These are phyloP conservation scores for Triticum timopheevii DNA, from an alignment of 176 grass and related monocot genomes.

Conservation along the genomic window DNA sequence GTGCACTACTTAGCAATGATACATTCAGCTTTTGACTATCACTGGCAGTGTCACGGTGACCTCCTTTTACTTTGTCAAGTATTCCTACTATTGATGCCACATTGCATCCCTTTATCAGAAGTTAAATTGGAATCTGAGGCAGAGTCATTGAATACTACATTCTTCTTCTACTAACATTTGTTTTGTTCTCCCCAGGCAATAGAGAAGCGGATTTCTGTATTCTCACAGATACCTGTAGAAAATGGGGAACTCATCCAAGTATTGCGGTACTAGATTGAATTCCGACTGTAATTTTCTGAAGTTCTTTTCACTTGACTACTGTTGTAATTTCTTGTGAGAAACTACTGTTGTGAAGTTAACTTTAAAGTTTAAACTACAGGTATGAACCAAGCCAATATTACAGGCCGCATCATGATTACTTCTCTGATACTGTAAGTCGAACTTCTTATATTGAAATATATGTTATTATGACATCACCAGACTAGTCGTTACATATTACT, in stretches of 20 bases:
- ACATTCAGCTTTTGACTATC: slow-evolving; percentile 4
- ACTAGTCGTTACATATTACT: neutral
- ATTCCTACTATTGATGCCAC: neutral
- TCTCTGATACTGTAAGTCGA: slow-evolving; percentile 86
- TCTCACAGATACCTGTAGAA: slow-evolving; percentile 83
- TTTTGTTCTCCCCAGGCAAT: slow-evolving; percentile 56
- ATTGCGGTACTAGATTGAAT: slow-evolving; percentile 47
- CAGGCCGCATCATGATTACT: slow-evolving; percentile 88
- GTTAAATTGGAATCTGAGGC: neutral
- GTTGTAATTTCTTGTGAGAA: neutral
- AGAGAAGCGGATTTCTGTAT: slow-evolving; percentile 86
- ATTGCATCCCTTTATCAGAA: neutral
- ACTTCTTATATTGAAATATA: slow-evolving; percentile 3
- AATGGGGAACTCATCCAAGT: slow-evolving; percentile 96
- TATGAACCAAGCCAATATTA: slow-evolving; percentile 84
- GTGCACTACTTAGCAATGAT: neutral
- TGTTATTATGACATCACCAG: slow-evolving; percentile 6
- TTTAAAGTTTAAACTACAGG: slow-evolving; percentile 50
- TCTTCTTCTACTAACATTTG: slow-evolving; percentile 4
- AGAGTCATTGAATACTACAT: neutral
- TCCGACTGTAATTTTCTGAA: neutral
- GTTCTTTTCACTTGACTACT: slow-evolving; percentile 5
- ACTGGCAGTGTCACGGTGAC: neutral
- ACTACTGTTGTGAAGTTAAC: slow-evolving; percentile 4
- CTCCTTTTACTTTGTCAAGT: neutral